Percentiles rank a stretch among this genome's conserved stretches.
These are phyloP conservation scores for Nicotiana undulata DNA, from an alignment of 257 asterid species.

Conservation along the genomic window DNA sequence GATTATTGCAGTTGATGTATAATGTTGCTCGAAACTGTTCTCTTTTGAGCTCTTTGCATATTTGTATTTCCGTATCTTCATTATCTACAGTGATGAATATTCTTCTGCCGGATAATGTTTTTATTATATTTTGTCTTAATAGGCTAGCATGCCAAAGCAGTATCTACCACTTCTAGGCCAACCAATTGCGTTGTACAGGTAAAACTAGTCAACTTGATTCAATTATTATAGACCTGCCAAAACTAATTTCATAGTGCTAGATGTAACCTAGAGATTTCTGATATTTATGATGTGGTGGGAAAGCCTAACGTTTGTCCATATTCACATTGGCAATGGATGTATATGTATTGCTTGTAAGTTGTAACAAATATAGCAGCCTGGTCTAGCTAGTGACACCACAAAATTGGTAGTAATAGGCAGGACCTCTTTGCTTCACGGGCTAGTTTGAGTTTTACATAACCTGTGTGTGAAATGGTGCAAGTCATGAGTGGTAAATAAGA, in stretches of 20 bases:
- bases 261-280: not conserved
- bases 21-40: not conserved
- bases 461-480: not conserved
- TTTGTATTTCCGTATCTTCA: slow-evolving; percentile 3
- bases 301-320: not conserved
- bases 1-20: not conserved
- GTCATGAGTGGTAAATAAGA: not conserved
- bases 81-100: not conserved
- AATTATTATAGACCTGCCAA: not conserved
- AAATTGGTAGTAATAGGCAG: not conserved
- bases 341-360: not conserved
- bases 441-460: not conserved
- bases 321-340: not conserved
- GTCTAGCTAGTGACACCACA: not conserved
- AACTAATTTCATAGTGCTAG: not conserved
- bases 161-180: slow-evolving; percentile 97
- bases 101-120: slow-evolving; percentile 20
- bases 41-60: not conserved
- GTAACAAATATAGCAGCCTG: not conserved
- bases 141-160: slow-evolving; percentile 99
- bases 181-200: slow-evolving; percentile 96
- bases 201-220: slow-evolving; percentile 1
- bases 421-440: not conserved
- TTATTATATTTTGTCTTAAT: slow-evolving; percentile 31
- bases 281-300: not conserved